Evolutionary conservation across 352 stramenopile species (phyloP), one percentile per base, ranked within the genome.

Genomic region (Pythium volutum): DNA sequence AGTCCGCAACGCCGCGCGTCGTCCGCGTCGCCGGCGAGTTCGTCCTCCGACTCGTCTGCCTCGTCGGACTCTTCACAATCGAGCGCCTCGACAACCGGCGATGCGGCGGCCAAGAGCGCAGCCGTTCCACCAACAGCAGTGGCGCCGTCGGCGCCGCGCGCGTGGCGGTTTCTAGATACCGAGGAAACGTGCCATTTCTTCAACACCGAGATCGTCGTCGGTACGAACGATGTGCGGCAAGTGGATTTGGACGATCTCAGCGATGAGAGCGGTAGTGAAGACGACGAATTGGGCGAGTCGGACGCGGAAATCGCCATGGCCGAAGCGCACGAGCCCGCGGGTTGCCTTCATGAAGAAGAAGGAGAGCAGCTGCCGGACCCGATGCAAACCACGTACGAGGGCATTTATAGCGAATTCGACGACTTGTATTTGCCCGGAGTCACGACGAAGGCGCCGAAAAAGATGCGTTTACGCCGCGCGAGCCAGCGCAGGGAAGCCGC

Each of bases 111-210:
- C 8, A 61, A 52, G 43, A 52, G 27, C 6, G 18, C 41, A 9
- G 9, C 12, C 12, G 18, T 22, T 3, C n/a, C 5, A 26, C 9
- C 8, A 31, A 26, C n/a, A 1, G n/a, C 31, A 16, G 50, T 11
- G 29, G n/a, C n/a, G n/a, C 27, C 31, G 7, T 9, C 36, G 14
- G 8, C 49, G 22, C 48, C 47, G 22, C 55, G 48, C 22, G 22
- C 47, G 23, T 71, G 65, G 58, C 65, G 59, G 22, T 70, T 78
- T 50, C 39, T 89, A 39, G 76, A 87, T 57, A 79, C 73, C 52
- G 72, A 84, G 25, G 80, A 88, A 41, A 85, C 76, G 14, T 79
- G 74, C 42, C 77, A 89, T 54, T 89, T 87, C 63, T 89, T 88
- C 69, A 85, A 81, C 38, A 72, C 75, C 16, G 69, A 77, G 25